These are phyloP conservation scores for Amauroascus niger DNA, from an alignment of 2,329 filamentous ascomycete genomes.

Conservation along the genomic window DNA sequence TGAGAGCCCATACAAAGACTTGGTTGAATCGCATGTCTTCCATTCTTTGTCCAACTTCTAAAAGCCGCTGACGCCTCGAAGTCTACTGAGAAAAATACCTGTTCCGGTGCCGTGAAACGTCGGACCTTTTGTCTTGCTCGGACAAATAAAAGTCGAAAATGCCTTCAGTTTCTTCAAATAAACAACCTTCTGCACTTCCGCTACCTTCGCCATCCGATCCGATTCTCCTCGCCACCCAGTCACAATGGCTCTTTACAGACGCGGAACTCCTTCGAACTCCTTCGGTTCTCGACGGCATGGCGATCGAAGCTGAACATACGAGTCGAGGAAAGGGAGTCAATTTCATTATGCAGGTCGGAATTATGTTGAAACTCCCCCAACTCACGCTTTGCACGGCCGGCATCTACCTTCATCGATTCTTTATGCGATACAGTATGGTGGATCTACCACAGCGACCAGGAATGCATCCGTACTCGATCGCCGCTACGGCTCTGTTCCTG, in stretches of 20 bases:
- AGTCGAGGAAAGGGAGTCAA: constrained; percentile 85
- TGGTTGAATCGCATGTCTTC: background rate
- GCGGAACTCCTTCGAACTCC: constrained; percentile 76
- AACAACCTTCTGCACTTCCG: constrained; percentile 22
- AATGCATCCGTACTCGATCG: constrained; percentile 87
- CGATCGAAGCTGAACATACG: constrained; percentile 65
- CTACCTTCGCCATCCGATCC: constrained; percentile 36
- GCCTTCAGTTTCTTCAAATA: constrained; percentile 24
- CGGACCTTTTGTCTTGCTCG: background rate
- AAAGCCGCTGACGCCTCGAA: background rate
- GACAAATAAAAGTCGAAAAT: constrained; percentile 1
- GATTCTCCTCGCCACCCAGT: constrained; percentile 47
- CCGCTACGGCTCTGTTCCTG: constrained; percentile 81
- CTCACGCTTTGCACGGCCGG: constrained; percentile 85
- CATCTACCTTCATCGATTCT: constrained; percentile 92
- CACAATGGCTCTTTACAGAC: constrained; percentile 82
- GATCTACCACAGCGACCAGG: constrained; percentile 58
- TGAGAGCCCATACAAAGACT: background rate
- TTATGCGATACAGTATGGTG: constrained; percentile 79
- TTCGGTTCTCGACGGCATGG: constrained; percentile 72
- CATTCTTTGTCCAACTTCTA: background rate
- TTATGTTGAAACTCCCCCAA: constrained; percentile 84
- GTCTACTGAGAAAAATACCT: background rate
- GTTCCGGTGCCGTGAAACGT: background rate
- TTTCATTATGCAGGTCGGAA: constrained; percentile 90